These are phyloP conservation scores for Zymoseptoria ardabiliae DNA, from an alignment of 2,329 filamentous ascomycete species.

Conservation along the genomic window DNA sequence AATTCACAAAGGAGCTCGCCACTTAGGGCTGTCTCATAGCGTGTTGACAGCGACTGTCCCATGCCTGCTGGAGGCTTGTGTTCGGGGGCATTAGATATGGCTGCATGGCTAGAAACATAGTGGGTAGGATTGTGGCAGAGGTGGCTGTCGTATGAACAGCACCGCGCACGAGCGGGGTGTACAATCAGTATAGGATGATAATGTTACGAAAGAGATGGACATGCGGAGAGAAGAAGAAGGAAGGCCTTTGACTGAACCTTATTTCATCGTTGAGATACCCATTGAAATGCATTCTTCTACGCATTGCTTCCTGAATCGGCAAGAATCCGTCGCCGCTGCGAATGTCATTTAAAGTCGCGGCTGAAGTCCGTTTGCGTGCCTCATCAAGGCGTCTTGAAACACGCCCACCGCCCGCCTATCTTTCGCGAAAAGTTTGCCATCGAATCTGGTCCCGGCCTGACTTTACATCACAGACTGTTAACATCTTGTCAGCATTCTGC, in stretches of 20 bases:
- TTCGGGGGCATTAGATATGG: background rate
- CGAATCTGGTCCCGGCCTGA: too few relatives aligned
- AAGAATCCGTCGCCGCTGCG: too few relatives aligned
- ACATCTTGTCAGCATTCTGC: background rate
- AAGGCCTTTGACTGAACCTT: background rate
- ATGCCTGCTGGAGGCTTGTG: background rate
- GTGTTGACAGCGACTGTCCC: conserved; percentile 1
- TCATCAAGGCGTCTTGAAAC: too few relatives aligned
- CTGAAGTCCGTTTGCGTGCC: background rate
- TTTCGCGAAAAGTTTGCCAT: too few relatives aligned
- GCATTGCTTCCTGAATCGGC: too few relatives aligned
- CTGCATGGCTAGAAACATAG: background rate
- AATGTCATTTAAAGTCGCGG: background rate
- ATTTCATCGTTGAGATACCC: background rate
- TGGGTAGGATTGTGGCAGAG: background rate
- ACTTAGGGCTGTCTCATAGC: conserved; percentile 13
- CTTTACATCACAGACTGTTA: conserved; percentile 12
- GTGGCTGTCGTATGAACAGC: background rate
- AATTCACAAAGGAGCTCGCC: conserved; percentile 4
- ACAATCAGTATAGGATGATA: background rate
- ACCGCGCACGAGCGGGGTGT: background rate
- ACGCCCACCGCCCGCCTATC: too few relatives aligned
- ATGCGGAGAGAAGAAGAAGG: background rate
- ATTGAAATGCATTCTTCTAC: background rate
- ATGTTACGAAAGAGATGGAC: background rate